Evolutionary conservation across 495 filamentous ascomycete genomes (phyloP).

Genomic region (Bathelium albidoporum): DNA sequence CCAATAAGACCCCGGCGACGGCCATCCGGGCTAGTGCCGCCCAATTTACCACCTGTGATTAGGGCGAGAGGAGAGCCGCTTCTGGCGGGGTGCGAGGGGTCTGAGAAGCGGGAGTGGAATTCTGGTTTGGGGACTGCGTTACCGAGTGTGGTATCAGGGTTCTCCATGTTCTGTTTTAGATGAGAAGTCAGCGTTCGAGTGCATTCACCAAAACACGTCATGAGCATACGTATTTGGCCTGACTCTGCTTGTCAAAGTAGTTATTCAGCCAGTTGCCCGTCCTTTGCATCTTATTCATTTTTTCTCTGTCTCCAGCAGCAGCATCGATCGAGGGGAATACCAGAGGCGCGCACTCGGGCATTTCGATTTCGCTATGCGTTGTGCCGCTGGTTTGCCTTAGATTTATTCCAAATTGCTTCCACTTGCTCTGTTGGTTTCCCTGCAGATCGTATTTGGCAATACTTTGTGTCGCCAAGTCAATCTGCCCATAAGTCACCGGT

Average conservation of each 20-base stretch:
- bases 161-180: conserved; percentile 15
- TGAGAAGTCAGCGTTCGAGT: not conserved
- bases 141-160: conserved; percentile 26
- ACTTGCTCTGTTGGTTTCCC: not conserved
- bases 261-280: conserved; percentile 36
- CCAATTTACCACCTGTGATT: conserved; percentile 27
- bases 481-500: conserved; percentile 17
- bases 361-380: conserved; percentile 37
- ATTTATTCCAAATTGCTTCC: conserved; percentile 13
- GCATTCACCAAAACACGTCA: too few species aligned
- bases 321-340: conserved; percentile 45
- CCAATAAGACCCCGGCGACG: not conserved
- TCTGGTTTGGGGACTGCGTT: conserved; percentile 6
- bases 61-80: conserved; percentile 33
- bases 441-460: conserved; percentile 23
- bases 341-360: conserved; percentile 45
- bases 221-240: conserved; percentile 36
- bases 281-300: conserved; percentile 28
- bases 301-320: conserved; percentile 23
- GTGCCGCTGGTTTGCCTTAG: conserved; percentile 35
- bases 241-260: conserved; percentile 42
- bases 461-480: conserved; percentile 25
- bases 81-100: conserved; percentile 42
- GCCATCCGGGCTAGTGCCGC: not conserved
- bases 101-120: conserved; percentile 42